Base-by-base conservation (phyloP, 2,329 filamentous ascomycete species). In the Tothia fuscella region DNA sequence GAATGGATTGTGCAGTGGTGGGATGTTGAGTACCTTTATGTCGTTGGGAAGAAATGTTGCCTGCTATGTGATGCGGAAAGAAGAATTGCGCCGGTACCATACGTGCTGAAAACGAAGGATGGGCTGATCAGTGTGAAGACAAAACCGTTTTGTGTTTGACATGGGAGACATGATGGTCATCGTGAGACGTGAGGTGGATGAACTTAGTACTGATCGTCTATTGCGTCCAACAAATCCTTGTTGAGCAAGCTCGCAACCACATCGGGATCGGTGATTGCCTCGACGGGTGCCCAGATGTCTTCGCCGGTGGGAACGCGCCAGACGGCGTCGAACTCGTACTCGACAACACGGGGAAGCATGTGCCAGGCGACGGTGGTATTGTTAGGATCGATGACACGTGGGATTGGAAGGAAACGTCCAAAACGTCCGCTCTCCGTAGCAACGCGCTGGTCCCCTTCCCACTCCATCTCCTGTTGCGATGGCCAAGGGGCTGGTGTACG, bases 381-480 rank as follows among this genome's bases (percentile, higher is more conserved):
- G 14, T 29, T 25, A 6, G 24, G 33, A 13, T 38, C 41, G 21
- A 10, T 24, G 16, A 22, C n/a, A n/a, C 41, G 32, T n/a, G 41
- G 41, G 9, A 43, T 38, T 4, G 32, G 32, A 21, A 33, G 41
- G 17, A 25, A 37, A 14, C 41, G 33, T n/a, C 41, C 32, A 24
- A 34, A 43, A n/a, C 41, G 41, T 28, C 41, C 41, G 17, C 31
- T 38, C 26, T 43, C 41, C 6, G 41, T 37, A 20, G 41, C 32
- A 3, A 43, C 32, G 10, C 41, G 41, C 41, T 36, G 24, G 20
- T 43, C 41, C n/a, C 41, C 41, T 24, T 43, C 41, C 41, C 41
- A 43, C 9, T 21, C 24, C 34, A 37, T 36, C 24, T 43, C 41
- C 10, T 38, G n/a, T 4, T 36, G 33, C 14, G 24, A 20, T 3